A percentile compares a stretch with the other conserved stretches of the same genome.
phyloP scores from a whole-genome alignment of 2,329 filamentous ascomycete genomes.

The Pseudocercospora fijiensis region DNA sequence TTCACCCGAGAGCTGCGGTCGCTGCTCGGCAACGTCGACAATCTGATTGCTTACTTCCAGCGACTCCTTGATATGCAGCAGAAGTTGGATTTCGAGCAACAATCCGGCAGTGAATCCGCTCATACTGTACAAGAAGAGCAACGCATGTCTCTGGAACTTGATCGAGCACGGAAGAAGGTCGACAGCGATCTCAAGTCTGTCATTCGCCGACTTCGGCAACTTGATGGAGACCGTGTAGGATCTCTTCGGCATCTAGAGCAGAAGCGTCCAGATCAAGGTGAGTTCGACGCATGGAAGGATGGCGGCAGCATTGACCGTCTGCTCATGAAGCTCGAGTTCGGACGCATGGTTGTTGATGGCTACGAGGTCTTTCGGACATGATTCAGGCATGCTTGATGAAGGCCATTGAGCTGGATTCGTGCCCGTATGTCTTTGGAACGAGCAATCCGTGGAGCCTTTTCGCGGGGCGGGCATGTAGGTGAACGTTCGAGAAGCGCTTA shows the following conservation, averaged over 20 bases:
- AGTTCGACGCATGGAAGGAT: slow-evolving; percentile 68
- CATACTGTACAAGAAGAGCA: slow-evolving; percentile 66
- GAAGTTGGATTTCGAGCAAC: slow-evolving; percentile 74
- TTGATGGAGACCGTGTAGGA: slow-evolving; percentile 56
- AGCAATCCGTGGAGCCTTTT: not conserved
- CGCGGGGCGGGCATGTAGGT: not conserved
- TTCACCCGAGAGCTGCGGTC: slow-evolving; percentile 67
- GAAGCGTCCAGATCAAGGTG: slow-evolving; percentile 30
- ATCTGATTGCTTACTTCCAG: slow-evolving; percentile 72
- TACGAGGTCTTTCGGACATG: not conserved
- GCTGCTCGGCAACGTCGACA: slow-evolving; percentile 73
- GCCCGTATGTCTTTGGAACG: no score
- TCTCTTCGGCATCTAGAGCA: slow-evolving; percentile 31
- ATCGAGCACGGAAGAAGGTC: slow-evolving; percentile 62
- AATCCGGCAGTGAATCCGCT: slow-evolving; percentile 66
- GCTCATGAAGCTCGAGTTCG: slow-evolving; percentile 83
- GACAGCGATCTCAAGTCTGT: slow-evolving; percentile 65
- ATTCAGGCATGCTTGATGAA: not conserved
- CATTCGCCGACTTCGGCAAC: slow-evolving; percentile 56
- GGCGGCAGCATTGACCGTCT: slow-evolving; percentile 75
- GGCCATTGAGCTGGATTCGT: not conserved
- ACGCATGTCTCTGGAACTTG: slow-evolving; percentile 64
- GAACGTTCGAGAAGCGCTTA: not conserved
- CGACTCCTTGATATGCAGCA: slow-evolving; percentile 75
- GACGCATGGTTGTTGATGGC: slow-evolving; percentile 28